Evolutionary conservation across 345 rosid species (phyloP).

Genomic region (Pelargonium nanum): DNA sequence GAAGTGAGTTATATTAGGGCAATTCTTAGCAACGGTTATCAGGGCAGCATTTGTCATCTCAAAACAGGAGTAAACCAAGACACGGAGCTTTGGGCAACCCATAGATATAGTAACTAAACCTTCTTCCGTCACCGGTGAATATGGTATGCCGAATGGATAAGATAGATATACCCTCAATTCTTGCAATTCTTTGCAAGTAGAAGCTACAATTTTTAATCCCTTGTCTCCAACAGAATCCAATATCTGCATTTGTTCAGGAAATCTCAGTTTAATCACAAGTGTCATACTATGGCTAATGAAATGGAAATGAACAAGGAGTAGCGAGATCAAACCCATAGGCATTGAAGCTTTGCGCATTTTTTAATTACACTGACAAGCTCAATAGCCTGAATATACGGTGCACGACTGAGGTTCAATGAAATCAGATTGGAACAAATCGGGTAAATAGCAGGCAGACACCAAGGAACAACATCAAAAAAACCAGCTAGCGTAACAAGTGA

Average conservation of each 20-base stretch:
- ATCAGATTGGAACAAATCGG: conserved; percentile 48
- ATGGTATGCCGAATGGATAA: conserved; percentile 35
- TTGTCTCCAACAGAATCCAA: conserved; percentile 84
- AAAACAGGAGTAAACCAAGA: conserved; percentile 79
- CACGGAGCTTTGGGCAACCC: conserved; percentile 82
- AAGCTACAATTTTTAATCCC: conserved; percentile 74
- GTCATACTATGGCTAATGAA: background rate
- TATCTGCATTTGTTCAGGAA: conserved; percentile 39
- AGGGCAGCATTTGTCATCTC: conserved; percentile 97
- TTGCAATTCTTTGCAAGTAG: conserved; percentile 68
- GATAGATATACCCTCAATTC: conserved; percentile 90
- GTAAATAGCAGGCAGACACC: conserved; percentile 53
- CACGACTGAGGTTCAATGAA: conserved; percentile 76
- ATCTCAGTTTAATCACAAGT: background rate
- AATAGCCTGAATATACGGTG: conserved; percentile 52
- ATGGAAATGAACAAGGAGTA: background rate
- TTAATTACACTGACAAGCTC: conserved; percentile 53
- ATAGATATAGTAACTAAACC: conserved; percentile 77
- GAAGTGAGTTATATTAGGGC: conserved; percentile 71
- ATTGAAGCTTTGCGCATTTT: conserved; percentile 60
- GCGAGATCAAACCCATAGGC: conserved; percentile 59
- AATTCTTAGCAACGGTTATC: conserved; percentile 67
- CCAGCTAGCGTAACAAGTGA: conserved; percentile 74
- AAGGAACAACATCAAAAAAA: conserved; percentile 61
- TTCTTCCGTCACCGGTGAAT: conserved; percentile 67